Percentiles rank a stretch among this genome's conserved stretches.
phyloP scores from a whole-genome alignment of 2,329 filamentous ascomycete genomes.

The Cytospora piceae region DNA sequence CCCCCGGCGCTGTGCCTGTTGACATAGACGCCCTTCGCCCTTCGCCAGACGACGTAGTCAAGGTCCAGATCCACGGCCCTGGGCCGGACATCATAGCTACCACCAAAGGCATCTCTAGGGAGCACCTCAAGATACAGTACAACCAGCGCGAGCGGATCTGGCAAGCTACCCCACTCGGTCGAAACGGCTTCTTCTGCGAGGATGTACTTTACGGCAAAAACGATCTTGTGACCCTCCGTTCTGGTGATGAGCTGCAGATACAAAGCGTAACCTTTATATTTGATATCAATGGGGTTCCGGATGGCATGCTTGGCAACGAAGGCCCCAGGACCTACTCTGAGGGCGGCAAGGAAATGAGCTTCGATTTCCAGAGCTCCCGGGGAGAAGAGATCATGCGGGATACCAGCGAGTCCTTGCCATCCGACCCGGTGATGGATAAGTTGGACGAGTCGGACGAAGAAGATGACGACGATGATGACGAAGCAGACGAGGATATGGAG shows the following conservation, averaged over 20 bases:
- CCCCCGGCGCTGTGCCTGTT: constrained; percentile 60
- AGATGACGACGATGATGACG: constrained; percentile 35
- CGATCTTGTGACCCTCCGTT: constrained; percentile 60
- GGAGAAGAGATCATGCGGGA: constrained; percentile 58
- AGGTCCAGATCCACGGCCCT: constrained; percentile 74
- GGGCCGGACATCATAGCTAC: constrained; percentile 62
- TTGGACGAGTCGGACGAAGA: constrained; percentile 25
- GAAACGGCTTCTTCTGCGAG: constrained; percentile 72
- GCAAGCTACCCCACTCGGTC: constrained; percentile 63
- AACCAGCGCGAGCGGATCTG: constrained; percentile 66
- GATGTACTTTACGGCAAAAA: constrained; percentile 58
- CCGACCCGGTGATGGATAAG: constrained; percentile 38
- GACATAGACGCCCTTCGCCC: constrained; percentile 64
- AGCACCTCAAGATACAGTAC: constrained; percentile 74
- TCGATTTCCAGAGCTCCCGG: constrained; percentile 69
- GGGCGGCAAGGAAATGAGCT: constrained; percentile 72
- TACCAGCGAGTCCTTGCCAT: constrained; percentile 50
- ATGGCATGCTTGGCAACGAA: constrained; percentile 62
- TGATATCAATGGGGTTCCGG: constrained; percentile 66
- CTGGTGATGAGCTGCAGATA: constrained; percentile 71
- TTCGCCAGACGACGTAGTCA: constrained; percentile 63
- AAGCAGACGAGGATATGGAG: constrained; percentile 36
- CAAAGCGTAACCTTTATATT: constrained; percentile 72
- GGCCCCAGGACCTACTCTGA: constrained; percentile 55
- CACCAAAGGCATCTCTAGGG: constrained; percentile 74